Percentiles rank a stretch among this genome's conserved stretches.
Conservation (phyloP, 2,329 filamentous ascomycete genomes). For the Penicillium janthinellum region DNA sequence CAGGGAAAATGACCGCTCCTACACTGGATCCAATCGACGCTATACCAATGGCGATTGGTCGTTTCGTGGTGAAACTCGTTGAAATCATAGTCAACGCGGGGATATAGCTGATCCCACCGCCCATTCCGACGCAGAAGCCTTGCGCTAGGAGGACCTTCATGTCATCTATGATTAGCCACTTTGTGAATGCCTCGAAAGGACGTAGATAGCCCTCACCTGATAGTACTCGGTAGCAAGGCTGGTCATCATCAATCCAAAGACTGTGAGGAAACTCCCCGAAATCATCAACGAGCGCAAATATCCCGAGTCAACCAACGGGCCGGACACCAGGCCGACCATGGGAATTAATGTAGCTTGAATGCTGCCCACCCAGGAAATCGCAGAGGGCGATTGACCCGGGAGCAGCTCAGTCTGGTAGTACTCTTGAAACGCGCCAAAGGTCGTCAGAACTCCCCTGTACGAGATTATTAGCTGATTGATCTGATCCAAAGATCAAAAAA, state of each 20-base stretch:
- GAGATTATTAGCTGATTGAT: conserved; percentile 2
- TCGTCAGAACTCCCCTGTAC: conserved; percentile 46
- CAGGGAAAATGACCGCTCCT: conserved; percentile 63
- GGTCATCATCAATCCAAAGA: conserved; percentile 36
- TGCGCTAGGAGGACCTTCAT: conserved; percentile 51
- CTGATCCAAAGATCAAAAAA: neutral
- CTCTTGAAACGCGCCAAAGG: conserved; percentile 53
- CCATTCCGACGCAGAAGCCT: conserved; percentile 37
- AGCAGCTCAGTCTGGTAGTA: conserved; percentile 49
- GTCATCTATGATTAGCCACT: neutral
- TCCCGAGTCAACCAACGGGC: conserved; percentile 53
- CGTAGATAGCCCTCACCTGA: conserved; percentile 21
- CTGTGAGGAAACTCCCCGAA: conserved; percentile 44
- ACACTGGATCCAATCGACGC: conserved; percentile 59
- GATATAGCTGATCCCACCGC: conserved; percentile 36
- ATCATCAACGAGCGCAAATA: conserved; percentile 46
- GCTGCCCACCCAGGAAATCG: conserved; percentile 53
- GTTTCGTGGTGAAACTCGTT: conserved; percentile 45
- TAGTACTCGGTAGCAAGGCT: conserved; percentile 33
- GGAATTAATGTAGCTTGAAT: conserved; percentile 52
- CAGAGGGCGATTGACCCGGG: conserved; percentile 38
- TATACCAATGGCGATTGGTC: conserved; percentile 59
- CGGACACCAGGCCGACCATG: conserved; percentile 51
- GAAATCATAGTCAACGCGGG: conserved; percentile 36
- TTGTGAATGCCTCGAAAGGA: neutral